phyloP scores from a whole-genome alignment of 805 yeast species.

The Candida taoyuanica region DNA sequence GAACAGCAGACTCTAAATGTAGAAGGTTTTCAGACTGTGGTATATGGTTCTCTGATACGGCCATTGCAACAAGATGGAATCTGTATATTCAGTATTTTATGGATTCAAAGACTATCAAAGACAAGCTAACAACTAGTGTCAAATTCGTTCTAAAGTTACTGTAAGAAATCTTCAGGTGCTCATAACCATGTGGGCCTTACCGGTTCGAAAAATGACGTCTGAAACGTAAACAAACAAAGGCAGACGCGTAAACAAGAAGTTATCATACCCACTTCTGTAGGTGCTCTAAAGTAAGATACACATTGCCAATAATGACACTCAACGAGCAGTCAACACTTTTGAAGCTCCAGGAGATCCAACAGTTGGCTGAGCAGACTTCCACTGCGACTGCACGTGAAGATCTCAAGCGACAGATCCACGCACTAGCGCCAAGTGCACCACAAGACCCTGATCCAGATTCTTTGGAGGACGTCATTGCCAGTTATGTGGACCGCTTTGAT shows the following conservation, averaged over 20 bases:
- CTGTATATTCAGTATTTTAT: not conserved
- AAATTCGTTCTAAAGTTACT: too few relatives aligned
- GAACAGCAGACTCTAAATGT: slow-evolving; percentile 15
- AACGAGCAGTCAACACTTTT: not conserved
- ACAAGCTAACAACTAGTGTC: too few relatives aligned
- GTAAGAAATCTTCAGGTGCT: not conserved
- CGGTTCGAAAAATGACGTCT: not conserved
- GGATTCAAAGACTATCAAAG: not conserved
- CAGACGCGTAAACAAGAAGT: not conserved
- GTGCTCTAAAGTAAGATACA: slow-evolving; percentile 7
- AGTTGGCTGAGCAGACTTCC: not conserved
- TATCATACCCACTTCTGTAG: too few relatives aligned
- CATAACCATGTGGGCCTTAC: slow-evolving; percentile 2
- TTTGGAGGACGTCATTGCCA: slow-evolving; percentile 36
- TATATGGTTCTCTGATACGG: slow-evolving; percentile 14
- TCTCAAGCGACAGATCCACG: slow-evolving; percentile 6
- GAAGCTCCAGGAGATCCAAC: slow-evolving; percentile 1
- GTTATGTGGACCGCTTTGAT: slow-evolving; percentile 33
- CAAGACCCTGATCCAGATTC: slow-evolving; percentile 27
- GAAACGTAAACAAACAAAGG: slow-evolving; percentile 7
- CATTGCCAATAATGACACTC: not conserved
- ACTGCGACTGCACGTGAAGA: slow-evolving; percentile 3
- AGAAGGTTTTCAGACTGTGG: slow-evolving; percentile 25
- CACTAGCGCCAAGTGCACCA: slow-evolving; percentile 10
- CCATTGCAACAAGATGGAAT: slow-evolving; percentile 3